Base-by-base conservation (phyloP, 2,329 filamentous ascomycete genomes). In the Penicillium olsonii region DNA sequence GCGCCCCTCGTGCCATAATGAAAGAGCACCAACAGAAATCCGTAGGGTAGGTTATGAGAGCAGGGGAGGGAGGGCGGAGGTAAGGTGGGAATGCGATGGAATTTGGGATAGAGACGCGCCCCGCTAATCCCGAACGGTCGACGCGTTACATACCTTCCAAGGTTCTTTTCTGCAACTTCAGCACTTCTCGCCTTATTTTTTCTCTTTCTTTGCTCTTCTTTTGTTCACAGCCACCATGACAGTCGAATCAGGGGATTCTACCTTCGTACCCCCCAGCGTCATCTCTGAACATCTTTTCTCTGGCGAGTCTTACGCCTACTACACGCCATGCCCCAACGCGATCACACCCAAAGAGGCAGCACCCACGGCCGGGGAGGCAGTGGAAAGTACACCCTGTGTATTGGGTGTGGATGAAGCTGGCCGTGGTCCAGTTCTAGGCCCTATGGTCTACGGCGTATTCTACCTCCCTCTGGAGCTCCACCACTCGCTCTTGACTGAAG, bases 341-440 rank as follows among this genome's bases (percentile, higher is more conserved):
- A 81, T 90, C 44, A 78, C 78, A 18, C 69, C 78, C 1, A 61
- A 75, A 53, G 57, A 74, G 17, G 57, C 63, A 39, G 55, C 55
- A 10, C 45, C 56, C 15, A 41, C 54, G 10, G 55, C 65, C 7
- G 60, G 63, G 2, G 67, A 69, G 37, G 62, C 72, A 4, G 54
- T 66, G 68, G 61, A 72, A 12, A 67, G 68, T 37, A 80, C 78
- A 48, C 80, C 84, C 65, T 94, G 89, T 71, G 86, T 88, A 17
- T 80, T 97, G 18, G 92, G 92, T 54, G 87, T 97, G 42, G 92
- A 97, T 70, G 92, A 97, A 77, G 92, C 92, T 59, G 92, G 92
- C 38, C 84, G 92, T 64, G 92, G 92, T 1, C 92, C 92, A 19
- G 92, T 96, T n/a, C 82, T 97, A 11, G 92, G 81, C 20, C 84